Evolutionary conservation across 179 eudicot species (phyloP).

Genomic region (Gypsophila paniculata): DNA sequence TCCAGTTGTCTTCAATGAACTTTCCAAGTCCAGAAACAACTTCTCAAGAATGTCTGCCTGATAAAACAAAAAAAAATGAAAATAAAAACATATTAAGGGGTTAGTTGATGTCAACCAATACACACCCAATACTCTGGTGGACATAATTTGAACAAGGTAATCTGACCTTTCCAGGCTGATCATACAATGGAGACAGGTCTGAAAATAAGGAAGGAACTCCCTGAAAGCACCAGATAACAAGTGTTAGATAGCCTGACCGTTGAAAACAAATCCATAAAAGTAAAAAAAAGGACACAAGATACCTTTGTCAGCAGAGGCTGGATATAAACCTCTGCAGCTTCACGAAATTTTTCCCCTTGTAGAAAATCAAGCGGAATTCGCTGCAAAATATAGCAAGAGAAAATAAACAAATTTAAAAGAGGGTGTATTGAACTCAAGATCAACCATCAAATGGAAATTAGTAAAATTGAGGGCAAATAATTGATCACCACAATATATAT

Average conservation of each 20-base stretch:
- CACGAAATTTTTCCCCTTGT: conserved; percentile 65
- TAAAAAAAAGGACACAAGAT: conserved; percentile 13
- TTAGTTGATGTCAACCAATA: neutral
- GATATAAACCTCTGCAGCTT: conserved; percentile 76
- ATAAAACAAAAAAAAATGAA: conserved; percentile 19
- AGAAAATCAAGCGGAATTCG: conserved; percentile 98
- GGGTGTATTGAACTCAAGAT: neutral
- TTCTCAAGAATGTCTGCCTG: conserved; percentile 86
- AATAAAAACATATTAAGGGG: conserved; percentile 2
- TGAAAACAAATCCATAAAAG: neutral
- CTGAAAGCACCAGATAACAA: conserved; percentile 41
- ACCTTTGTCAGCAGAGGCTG: conserved; percentile 91
- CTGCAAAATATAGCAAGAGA: conserved; percentile 32
- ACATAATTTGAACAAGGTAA: neutral
- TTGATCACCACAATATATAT: neutral
- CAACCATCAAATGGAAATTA: neutral
- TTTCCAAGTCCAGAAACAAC: conserved; percentile 69
- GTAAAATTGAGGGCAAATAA: neutral
- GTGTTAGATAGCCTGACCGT: neutral
- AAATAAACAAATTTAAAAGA: neutral
- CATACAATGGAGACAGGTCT: conserved; percentile 92
- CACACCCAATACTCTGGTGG: neutral
- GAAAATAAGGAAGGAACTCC: conserved; percentile 97
- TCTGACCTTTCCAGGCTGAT: conserved; percentile 94
- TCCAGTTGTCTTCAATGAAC: conserved; percentile 61